Evolutionary conservation across 805 yeast species (phyloP).

Genomic region (Candida dajiaensis): DNA sequence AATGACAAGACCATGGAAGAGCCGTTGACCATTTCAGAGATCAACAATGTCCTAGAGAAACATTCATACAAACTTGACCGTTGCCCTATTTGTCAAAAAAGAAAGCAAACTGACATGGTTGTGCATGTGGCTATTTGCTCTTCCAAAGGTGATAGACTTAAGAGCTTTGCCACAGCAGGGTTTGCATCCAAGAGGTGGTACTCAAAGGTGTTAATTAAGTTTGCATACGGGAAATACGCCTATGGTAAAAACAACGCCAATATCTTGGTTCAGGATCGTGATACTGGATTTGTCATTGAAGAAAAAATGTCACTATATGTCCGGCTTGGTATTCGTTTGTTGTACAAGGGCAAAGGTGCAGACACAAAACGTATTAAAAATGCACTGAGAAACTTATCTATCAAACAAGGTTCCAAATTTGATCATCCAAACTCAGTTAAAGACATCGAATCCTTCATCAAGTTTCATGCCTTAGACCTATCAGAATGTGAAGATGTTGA

Average conservation of each 20-base stretch:
- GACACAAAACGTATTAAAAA: constrained; percentile 52
- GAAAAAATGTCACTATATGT: constrained; percentile 91
- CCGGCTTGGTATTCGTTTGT: constrained; percentile 75
- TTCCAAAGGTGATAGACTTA: constrained; percentile 66
- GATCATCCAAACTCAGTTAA: constrained; percentile 62
- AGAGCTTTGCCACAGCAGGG: constrained; percentile 69
- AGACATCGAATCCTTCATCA: constrained; percentile 71
- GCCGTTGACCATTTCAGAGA: constrained; percentile 47
- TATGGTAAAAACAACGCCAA: constrained; percentile 90
- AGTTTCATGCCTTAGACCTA: constrained; percentile 75
- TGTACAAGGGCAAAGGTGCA: constrained; percentile 71
- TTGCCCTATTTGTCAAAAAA: constrained; percentile 78
- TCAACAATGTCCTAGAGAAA: constrained; percentile 44
- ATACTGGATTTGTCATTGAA: constrained; percentile 83
- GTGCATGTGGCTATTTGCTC: constrained; percentile 87
- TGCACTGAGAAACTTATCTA: constrained; percentile 58
- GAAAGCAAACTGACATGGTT: constrained; percentile 67
- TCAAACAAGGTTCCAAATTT: constrained; percentile 80
- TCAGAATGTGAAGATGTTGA: constrained; percentile 56
- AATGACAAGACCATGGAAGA: constrained; percentile 26
- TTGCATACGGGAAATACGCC: constrained; percentile 83
- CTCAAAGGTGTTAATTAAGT: constrained; percentile 70
- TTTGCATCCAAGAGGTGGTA: constrained; percentile 90
- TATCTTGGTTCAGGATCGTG: constrained; percentile 87
- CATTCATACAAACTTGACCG: constrained; percentile 31